Base-by-base conservation (phyloP, 495 filamentous ascomycete species). In the Chaetomium fimeti region DNA sequence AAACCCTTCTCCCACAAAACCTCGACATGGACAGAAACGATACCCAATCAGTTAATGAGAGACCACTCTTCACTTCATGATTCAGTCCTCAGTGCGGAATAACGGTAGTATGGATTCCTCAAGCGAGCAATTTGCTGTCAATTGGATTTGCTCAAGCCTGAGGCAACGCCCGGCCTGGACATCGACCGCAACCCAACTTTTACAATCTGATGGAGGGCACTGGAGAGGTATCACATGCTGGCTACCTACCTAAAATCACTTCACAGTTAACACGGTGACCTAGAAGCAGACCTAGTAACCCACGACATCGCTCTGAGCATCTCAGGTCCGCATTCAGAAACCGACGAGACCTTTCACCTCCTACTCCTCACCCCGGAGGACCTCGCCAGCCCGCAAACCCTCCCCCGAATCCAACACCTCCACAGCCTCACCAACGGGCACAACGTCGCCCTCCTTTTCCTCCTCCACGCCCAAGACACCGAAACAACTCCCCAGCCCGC, bases 221-320 rank as follows among this genome's bases (percentile, higher is more conserved):
- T 83, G 85, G 70, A 78, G 80, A 77, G 85, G 87, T 84, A 36
- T 9, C 32, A 75, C 8, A n/a, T n/a, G n/a, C n/a, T n/a, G n/a
- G n/a, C n/a, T n/a, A n/a, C n/a, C n/a, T n/a, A n/a, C n/a, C n/a
- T n/a, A n/a, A 13, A 15, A 27, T 0, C n/a, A 24, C 3, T 11
- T 1, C n/a, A 18, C 27, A n/a, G 32, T 29, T 64, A 40, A 65
- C 60, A 32, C 5, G 5, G 9, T 1, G n/a, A n/a, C 20, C 2
- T 60, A 88, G 85, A 88, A 70, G 66, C 76, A 5, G 65, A 62
- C 5, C 76, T 88, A 18, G 65, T 75, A 38, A 83, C 78, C 3
- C 80, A 87, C 66, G 85, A 88, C 65, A 64, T 87, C 22, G 77
- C 81, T n/a, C 63, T 88, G 32, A 75, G 77, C 18, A 43, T 82